phyloP scores from a whole-genome alignment of 352 stramenopile species.

The Globisporangium barbulae region DNA sequence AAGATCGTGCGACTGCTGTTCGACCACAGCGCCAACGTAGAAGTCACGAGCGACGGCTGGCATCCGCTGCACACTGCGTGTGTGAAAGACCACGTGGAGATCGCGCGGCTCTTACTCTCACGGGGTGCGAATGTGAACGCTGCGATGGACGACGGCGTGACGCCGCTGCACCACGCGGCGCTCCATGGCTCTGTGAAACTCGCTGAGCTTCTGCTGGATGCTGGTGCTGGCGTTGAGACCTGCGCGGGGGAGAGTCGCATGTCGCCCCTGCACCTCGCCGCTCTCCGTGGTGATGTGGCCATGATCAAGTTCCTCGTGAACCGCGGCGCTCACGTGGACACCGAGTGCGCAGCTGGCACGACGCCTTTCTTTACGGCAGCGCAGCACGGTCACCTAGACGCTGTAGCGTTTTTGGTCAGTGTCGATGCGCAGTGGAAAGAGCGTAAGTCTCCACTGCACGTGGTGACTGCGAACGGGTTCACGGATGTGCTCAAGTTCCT shows the following conservation, averaged over 20 bases:
- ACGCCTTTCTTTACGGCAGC: slow-evolving; percentile 14
- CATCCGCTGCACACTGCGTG: slow-evolving; percentile 12
- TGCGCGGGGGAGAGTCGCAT: slow-evolving; percentile 6
- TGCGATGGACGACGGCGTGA: slow-evolving; percentile 6
- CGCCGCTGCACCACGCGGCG: slow-evolving; percentile 5
- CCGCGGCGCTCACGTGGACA: background rate
- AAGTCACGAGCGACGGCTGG: slow-evolving; percentile 14
- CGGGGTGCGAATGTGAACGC: slow-evolving; percentile 9
- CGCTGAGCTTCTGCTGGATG: slow-evolving; percentile 1
- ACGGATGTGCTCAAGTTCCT: slow-evolving; percentile 6
- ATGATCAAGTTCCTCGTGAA: slow-evolving; percentile 14
- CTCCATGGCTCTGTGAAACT: slow-evolving; percentile 4
- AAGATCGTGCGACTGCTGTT: slow-evolving; percentile 7
- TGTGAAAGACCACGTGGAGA: slow-evolving; percentile 7
- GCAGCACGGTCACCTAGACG: slow-evolving; percentile 18
- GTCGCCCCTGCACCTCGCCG: slow-evolving; percentile 13
- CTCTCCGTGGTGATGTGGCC: slow-evolving; percentile 1
- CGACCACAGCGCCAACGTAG: slow-evolving; percentile 6
- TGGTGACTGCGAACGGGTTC: slow-evolving; percentile 14
- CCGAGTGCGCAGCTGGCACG: background rate
- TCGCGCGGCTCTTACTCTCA: slow-evolving; percentile 6
- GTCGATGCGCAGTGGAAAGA: slow-evolving; percentile 2
- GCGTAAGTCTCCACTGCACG: slow-evolving; percentile 13
- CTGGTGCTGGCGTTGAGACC: background rate
- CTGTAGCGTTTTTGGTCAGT: background rate